A percentile compares a stretch with the other conserved stretches of the same genome.
These are phyloP conservation scores for Emericellopsis atlantica DNA, from an alignment of 2,329 filamentous ascomycete species.

Conservation along the genomic window DNA sequence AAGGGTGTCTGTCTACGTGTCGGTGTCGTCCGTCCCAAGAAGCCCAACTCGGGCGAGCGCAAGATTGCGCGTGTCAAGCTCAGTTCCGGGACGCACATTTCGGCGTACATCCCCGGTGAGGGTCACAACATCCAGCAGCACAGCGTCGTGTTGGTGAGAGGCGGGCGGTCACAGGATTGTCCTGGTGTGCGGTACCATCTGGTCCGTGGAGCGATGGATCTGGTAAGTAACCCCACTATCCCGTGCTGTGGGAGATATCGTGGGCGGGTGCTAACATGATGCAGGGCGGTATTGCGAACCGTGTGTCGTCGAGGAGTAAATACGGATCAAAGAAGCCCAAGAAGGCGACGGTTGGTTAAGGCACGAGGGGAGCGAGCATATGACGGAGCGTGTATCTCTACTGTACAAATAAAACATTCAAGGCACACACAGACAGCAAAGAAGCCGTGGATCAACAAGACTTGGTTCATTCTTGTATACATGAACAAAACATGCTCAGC, in stretches of 20 bases:
- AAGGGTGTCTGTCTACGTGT: slow-evolving; percentile 96
- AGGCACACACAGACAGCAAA: too few relatives aligned
- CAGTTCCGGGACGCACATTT: slow-evolving; percentile 76
- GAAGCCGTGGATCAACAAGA: too few relatives aligned
- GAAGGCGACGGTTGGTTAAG: slow-evolving; percentile 47
- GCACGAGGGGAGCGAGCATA: not conserved
- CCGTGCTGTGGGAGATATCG: not conserved
- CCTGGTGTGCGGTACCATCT: slow-evolving; percentile 95
- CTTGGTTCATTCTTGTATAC: not conserved
- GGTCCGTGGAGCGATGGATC: slow-evolving; percentile 80
- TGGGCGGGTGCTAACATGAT: slow-evolving; percentile 6
- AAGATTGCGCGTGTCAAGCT: slow-evolving; percentile 89
- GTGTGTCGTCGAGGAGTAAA: slow-evolving; percentile 80
- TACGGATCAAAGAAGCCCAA: slow-evolving; percentile 99
- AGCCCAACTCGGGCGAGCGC: slow-evolving; percentile 93
- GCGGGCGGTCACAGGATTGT: slow-evolving; percentile 90
- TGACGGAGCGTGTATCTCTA: not conserved
- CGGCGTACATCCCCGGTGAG: slow-evolving; percentile 92
- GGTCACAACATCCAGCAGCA: slow-evolving; percentile 99
- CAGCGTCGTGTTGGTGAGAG: slow-evolving; percentile 90
- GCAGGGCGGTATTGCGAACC: slow-evolving; percentile 80
- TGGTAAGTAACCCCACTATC: slow-evolving; percentile 52
- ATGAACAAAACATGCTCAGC: not conserved
- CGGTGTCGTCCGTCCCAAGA: slow-evolving; percentile 90
- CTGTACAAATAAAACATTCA: not conserved